Evolutionary conservation across 1,284 basidiomycete genomes (phyloP).

Genomic region (Termitomyces sp.): DNA sequence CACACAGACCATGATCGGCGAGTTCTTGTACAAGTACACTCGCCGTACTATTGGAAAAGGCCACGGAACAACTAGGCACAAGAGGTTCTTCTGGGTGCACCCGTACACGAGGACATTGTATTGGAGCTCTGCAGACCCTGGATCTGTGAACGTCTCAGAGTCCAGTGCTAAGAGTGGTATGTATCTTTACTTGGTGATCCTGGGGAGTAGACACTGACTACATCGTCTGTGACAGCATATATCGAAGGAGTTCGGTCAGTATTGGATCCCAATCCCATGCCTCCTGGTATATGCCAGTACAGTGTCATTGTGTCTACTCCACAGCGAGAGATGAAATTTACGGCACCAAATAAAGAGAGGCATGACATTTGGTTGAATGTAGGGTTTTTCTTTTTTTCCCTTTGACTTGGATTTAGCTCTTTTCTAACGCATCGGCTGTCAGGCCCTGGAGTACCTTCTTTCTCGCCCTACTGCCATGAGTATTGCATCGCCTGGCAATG

Average conservation of each 20-base stretch:
- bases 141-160: conserved; percentile 80
- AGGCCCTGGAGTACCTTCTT: conserved; percentile 84
- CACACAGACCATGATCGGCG: conserved; percentile 99
- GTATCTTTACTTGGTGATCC: conserved; percentile 29
- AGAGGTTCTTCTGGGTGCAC: conserved; percentile 99
- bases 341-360: conserved; percentile 87
- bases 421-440: conserved; percentile 14
- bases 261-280: conserved; percentile 89
- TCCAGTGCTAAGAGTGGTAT: conserved; percentile 94
- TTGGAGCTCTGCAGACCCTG: conserved; percentile 95
- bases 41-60: conserved; percentile 88
- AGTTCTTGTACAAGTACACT: conserved; percentile 98
- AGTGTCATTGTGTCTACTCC: conserved; percentile 92
- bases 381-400: conserved; percentile 23
- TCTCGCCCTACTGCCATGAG: conserved; percentile 55
- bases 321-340: conserved; percentile 96
- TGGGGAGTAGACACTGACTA: conserved; percentile 11
- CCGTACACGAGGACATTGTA: conserved; percentile 98
- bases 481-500: conserved; percentile 40
- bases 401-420: background rate
- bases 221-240: conserved; percentile 60
- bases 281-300: conserved; percentile 89
- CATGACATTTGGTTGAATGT: conserved; percentile 97
- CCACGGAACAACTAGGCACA: conserved; percentile 86
- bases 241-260: conserved; percentile 90